Conservation (phyloP, 805 yeast species). For the Ascoidea asiatica region DNA sequence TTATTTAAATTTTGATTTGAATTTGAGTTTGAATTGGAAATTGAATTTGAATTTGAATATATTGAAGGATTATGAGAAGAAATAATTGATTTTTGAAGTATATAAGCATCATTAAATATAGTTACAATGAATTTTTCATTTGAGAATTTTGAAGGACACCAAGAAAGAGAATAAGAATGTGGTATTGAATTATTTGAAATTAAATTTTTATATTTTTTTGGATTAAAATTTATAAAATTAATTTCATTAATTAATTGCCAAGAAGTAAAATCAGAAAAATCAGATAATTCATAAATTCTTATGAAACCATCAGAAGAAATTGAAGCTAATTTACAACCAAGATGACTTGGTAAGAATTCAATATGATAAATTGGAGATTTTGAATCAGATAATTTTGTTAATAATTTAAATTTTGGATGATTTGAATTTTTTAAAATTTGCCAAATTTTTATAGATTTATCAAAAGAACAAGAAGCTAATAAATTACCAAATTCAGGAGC, state of each 20-base stretch:
- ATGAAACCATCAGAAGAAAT: conserved; percentile 84
- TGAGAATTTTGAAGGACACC: conserved; percentile 83
- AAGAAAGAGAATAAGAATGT: conserved; percentile 48
- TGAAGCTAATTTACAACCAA: conserved; percentile 67
- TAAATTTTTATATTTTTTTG: conserved; percentile 25
- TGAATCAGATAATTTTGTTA: conserved; percentile 41
- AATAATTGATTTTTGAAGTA: conserved; percentile 39
- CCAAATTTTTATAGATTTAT: conserved; percentile 81
- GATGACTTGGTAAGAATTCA: conserved; percentile 76
- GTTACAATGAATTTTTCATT: conserved; percentile 73
- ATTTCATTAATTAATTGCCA: conserved; percentile 75
- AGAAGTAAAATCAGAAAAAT: conserved; percentile 72
- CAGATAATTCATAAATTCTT: conserved; percentile 75
- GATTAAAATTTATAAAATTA: neutral
- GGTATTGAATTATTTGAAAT: conserved; percentile 42
- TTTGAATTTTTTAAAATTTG: conserved; percentile 71
- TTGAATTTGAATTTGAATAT: neutral
- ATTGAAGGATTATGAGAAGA: conserved; percentile 1
- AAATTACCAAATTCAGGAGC: conserved; percentile 87
- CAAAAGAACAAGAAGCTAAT: conserved; percentile 80
- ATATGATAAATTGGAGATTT: conserved; percentile 83
- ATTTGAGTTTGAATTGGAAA: neutral
- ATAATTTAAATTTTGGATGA: conserved; percentile 45
- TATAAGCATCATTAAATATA: conserved; percentile 76
- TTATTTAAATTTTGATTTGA: neutral